Evolutionary conservation across 805 yeast species (phyloP), one percentile per base, ranked within the genome.

Genomic region (Metschnikowia shivogae): DNA sequence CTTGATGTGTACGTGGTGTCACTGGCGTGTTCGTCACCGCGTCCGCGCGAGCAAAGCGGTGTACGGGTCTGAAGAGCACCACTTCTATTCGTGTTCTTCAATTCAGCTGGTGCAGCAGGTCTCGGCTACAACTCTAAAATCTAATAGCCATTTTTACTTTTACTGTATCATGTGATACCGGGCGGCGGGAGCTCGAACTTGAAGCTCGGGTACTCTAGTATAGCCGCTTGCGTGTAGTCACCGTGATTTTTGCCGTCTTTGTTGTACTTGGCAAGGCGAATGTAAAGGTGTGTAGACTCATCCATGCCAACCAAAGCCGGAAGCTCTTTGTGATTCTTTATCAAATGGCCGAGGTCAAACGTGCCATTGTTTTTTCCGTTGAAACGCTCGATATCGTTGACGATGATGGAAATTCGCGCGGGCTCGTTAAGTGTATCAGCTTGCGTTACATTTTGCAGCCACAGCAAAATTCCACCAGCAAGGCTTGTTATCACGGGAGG

Each of bases 301-400:
- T 34, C 36, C 4, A 64, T 49, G 1, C 74, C 53, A 4, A 40
- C 34, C 28, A 53, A 33, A 5, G 33, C 30, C 22, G 32, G 26
- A 42, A 67, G 56, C 39, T 56, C 57, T 4, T 53, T 38, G 22
- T 55, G 48, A 1, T 70, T 50, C 9, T 44, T 39, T 20, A 67
- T 49, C 27, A 59, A 41, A 19, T 34, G 42, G 14, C 48, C 55
- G 32, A 68, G 42, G 46, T 77, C 70, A 19, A 86, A 61, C 1
- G 73, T 60, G 5, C 53, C 55, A 6, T 46, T 42, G 22, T 72
- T 66, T 3, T 61, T 59, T 0, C 89, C 96, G 5, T 81, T 77
- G 57, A 76, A 86, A 19, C 82, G 67, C 61, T 89, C 96, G 14
- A 89, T 67, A 58, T 89, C 97, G 56, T 89, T 89, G 24, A 89